Evolutionary conservation across 208 protist genomes (phyloP).

Genomic region (Strigomonas culicis): DNA sequence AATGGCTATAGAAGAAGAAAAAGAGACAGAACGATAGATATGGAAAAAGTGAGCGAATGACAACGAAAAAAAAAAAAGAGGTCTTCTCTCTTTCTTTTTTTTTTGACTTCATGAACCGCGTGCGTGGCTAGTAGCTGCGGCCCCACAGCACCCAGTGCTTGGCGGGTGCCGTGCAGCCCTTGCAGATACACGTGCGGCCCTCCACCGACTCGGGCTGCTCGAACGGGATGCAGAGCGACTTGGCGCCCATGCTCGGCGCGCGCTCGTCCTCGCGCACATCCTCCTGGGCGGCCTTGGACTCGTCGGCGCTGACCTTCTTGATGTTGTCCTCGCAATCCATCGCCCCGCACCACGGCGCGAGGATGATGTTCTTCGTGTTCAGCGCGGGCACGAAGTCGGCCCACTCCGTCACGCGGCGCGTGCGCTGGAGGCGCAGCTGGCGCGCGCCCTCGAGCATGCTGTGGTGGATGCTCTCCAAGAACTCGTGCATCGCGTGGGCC

Average conservation of each 20-base stretch:
- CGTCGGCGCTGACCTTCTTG: slow-evolving; percentile 92
- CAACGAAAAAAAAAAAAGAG: not conserved
- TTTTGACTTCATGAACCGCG: slow-evolving; percentile 2
- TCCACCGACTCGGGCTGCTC: slow-evolving; percentile 78
- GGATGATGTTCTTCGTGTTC: slow-evolving; percentile 84
- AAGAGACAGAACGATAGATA: slow-evolving; percentile 14
- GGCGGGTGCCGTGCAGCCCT: slow-evolving; percentile 65
- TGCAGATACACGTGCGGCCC: slow-evolving; percentile 88
- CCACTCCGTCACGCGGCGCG: slow-evolving; percentile 77
- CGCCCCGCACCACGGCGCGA: slow-evolving; percentile 92
- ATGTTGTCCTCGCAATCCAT: slow-evolving; percentile 93
- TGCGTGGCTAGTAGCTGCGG: slow-evolving; percentile 64
- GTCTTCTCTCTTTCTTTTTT: slow-evolving; percentile 9
- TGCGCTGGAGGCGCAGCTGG: slow-evolving; percentile 43
- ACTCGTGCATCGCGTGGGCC: slow-evolving; percentile 15
- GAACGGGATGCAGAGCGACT: slow-evolving; percentile 96
- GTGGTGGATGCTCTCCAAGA: slow-evolving; percentile 92
- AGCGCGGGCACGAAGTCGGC: slow-evolving; percentile 89
- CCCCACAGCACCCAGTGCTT: slow-evolving; percentile 82
- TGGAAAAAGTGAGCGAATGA: not conserved
- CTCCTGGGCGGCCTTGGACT: slow-evolving; percentile 62
- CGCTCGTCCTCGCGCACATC: slow-evolving; percentile 71
- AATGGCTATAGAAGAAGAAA: slow-evolving; percentile 1
- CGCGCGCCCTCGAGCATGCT: slow-evolving; percentile 75
- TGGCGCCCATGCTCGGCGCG: slow-evolving; percentile 94